phyloP scores from a whole-genome alignment of 2,329 filamentous ascomycete species.

The Pseudocercospora fuligena region DNA sequence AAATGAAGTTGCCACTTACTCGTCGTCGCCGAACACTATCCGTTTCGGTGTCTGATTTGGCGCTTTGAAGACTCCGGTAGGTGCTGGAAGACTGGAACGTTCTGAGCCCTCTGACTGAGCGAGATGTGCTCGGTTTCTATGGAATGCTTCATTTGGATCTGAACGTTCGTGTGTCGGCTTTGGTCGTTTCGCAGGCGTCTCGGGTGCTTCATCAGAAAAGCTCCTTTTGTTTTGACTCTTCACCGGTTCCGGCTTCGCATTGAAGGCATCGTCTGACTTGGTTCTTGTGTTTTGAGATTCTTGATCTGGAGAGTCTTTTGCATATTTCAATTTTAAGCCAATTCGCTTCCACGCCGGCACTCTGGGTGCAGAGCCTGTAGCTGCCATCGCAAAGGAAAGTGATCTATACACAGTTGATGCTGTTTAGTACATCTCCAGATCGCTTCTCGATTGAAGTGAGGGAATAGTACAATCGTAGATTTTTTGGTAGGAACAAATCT shows the following conservation, averaged over 20 bases:
- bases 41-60: constrained; percentile 25
- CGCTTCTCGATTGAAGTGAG: background rate
- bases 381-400: background rate
- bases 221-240: constrained; percentile 17
- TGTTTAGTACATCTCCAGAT: background rate
- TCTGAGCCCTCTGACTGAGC: constrained; percentile 14
- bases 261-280: background rate
- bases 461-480: background rate
- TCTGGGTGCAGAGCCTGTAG: constrained; percentile 27
- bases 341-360: constrained; percentile 65
- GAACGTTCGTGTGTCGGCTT: constrained; percentile 8
- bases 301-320: constrained; percentile 42
- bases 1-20: constrained; percentile 23
- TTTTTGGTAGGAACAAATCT: background rate
- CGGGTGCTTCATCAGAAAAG: constrained; percentile 6
- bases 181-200: constrained; percentile 21
- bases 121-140: constrained; percentile 12
- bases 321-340: constrained; percentile 64
- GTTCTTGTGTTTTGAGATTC: constrained; percentile 9
- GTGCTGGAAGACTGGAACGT: constrained; percentile 19
- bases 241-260: background rate
- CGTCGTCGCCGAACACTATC: constrained; percentile 31
- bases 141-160: constrained; percentile 10
- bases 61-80: constrained; percentile 23
- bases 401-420: background rate